Percentiles rank a stretch among this genome's conserved stretches.
phyloP scores from a whole-genome alignment of 495 filamentous ascomycete species.

The Physcia stellaris region DNA sequence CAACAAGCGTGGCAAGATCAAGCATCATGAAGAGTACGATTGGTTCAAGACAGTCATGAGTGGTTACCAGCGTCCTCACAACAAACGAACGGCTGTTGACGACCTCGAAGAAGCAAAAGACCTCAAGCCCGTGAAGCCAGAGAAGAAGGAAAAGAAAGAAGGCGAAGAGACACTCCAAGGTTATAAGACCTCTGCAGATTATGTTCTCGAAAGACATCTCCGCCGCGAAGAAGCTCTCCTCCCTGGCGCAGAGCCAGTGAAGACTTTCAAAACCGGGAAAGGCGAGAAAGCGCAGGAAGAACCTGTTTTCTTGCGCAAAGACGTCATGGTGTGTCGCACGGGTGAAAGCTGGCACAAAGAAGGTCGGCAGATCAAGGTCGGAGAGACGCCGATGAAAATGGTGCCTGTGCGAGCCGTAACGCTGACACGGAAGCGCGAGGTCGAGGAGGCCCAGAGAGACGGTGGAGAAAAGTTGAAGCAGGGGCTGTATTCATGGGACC shows the following conservation, averaged over 20 bases:
- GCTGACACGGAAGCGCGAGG: conserved; percentile 72
- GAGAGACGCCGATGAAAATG: conserved; percentile 64
- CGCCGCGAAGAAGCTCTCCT: conserved; percentile 83
- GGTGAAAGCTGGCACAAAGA: conserved; percentile 97
- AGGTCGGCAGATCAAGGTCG: conserved; percentile 58
- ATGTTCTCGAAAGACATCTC: conserved; percentile 74
- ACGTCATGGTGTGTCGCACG: conserved; percentile 76
- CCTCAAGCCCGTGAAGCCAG: conserved; percentile 53
- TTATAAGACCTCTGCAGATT: conserved; percentile 75
- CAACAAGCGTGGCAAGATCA: conserved; percentile 56
- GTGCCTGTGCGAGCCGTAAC: conserved; percentile 89
- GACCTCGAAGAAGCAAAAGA: conserved; percentile 64
- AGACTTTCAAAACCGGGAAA: conserved; percentile 56
- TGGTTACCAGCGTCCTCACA: conserved; percentile 48
- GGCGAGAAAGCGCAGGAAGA: conserved; percentile 58
- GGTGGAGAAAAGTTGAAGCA: conserved; percentile 76
- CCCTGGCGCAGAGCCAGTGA: conserved; percentile 54
- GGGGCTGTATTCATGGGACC: conserved; percentile 68
- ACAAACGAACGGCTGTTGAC: conserved; percentile 53
- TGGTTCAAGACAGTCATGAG: conserved; percentile 77
- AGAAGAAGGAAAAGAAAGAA: conserved; percentile 54
- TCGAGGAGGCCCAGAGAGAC: conserved; percentile 65
- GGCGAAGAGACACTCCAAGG: conserved; percentile 71
- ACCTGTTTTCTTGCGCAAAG: conserved; percentile 65
- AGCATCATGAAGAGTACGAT: conserved; percentile 55